These are phyloP conservation scores for Plasmopara halstedii DNA, from an alignment of 352 stramenopile genomes.

Conservation along the genomic window DNA sequence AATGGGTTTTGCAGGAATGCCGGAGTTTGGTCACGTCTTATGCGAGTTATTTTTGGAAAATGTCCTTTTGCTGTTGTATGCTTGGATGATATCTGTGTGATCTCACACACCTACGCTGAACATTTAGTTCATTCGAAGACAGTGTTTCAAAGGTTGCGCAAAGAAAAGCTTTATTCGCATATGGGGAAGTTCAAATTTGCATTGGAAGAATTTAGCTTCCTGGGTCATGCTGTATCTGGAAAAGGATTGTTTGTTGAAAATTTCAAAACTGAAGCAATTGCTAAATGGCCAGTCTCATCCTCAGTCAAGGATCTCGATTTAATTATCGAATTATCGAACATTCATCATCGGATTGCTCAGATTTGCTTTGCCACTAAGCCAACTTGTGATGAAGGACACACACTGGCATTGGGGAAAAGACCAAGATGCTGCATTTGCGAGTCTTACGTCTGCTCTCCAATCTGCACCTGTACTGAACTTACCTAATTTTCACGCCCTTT, in stretches of 20 bases:
- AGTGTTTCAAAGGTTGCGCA: not conserved
- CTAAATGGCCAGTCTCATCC: too few relatives aligned
- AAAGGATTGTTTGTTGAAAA: not conserved
- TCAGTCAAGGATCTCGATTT: not conserved
- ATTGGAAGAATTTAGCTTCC: not conserved
- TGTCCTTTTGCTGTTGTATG: not conserved
- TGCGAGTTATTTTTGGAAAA: slow-evolving; percentile 23
- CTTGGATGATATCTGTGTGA: not conserved
- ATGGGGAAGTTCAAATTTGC: not conserved
- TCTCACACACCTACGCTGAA: not conserved
- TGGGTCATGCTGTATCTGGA: not conserved
- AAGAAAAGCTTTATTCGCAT: not conserved
- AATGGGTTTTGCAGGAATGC: too few relatives aligned
- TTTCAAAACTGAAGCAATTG: too few relatives aligned
- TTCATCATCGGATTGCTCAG: too few relatives aligned
- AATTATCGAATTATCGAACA: too few relatives aligned
- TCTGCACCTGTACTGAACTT: too few relatives aligned
- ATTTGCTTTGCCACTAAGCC: too few relatives aligned
- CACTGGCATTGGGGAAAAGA: too few relatives aligned
- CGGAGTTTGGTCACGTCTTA: slow-evolving; percentile 5
- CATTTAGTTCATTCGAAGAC: not conserved
- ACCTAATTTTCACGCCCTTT: too few relatives aligned
- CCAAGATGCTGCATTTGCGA: too few relatives aligned
- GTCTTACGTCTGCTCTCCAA: too few relatives aligned
- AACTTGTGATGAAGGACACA: too few relatives aligned